Percentiles rank a stretch among this genome's conserved stretches.
phyloP scores from a whole-genome alignment of 2,329 filamentous ascomycete species.

The Exophiala sideris region DNA sequence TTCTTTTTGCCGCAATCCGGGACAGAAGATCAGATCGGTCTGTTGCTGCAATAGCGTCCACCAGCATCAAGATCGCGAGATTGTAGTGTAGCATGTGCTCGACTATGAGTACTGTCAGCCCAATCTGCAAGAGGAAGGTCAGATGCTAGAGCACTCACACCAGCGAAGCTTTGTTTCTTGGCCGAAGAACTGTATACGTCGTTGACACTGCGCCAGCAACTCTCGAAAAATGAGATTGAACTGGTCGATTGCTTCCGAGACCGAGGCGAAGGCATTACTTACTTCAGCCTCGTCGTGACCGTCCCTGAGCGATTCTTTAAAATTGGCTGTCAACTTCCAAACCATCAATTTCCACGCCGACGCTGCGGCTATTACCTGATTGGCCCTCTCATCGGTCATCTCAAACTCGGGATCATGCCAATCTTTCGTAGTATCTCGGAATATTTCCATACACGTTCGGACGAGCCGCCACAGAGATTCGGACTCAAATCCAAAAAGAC shows the following conservation, averaged over 20 bases:
- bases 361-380: slow-evolving; percentile 32
- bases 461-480: slow-evolving; percentile 32
- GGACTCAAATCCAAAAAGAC: slow-evolving; percentile 32
- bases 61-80: slow-evolving; percentile 31
- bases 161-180: slow-evolving; percentile 34
- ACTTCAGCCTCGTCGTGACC: slow-evolving; percentile 33
- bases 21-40: slow-evolving; percentile 29
- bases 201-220: slow-evolving; percentile 30
- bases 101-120: slow-evolving; percentile 9
- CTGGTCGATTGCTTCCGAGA: slow-evolving; percentile 31
- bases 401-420: slow-evolving; percentile 29
- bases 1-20: slow-evolving; percentile 24
- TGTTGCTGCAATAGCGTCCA: slow-evolving; percentile 30
- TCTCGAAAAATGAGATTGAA: slow-evolving; percentile 32
- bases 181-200: slow-evolving; percentile 33
- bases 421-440: slow-evolving; percentile 29
- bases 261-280: slow-evolving; percentile 28
- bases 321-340: slow-evolving; percentile 32
- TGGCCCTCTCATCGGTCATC: slow-evolving; percentile 31
- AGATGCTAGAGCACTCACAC: slow-evolving; percentile 19
- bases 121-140: background rate
- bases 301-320: slow-evolving; percentile 35
- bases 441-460: slow-evolving; percentile 30
- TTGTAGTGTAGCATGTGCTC: slow-evolving; percentile 33
- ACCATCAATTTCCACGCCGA: slow-evolving; percentile 31